Evolutionary conservation across 179 eudicot genomes (phyloP).

Genomic region (Spinacia oleracea): DNA sequence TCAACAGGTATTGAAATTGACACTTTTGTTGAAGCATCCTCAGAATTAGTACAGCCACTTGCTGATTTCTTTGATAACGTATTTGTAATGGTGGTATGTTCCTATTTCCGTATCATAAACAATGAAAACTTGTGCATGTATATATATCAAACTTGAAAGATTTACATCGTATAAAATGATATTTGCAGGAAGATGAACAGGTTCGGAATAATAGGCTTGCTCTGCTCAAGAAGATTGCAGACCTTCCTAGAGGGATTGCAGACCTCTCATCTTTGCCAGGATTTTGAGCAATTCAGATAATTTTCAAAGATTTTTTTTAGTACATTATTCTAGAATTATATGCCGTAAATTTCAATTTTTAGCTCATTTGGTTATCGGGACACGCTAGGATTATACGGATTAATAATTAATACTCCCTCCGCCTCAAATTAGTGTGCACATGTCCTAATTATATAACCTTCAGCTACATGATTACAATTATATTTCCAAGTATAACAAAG

Average conservation of each 20-base stretch:
- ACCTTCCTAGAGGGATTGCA: conserved; percentile 85
- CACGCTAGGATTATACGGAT: too few species aligned
- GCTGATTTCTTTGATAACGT: conserved; percentile 86
- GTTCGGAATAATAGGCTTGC: conserved; percentile 82
- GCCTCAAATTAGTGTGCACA: too few species aligned
- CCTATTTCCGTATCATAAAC: neutral
- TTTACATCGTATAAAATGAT: neutral
- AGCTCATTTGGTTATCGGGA: too few species aligned
- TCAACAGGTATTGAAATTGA: too few species aligned
- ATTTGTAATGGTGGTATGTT: conserved; percentile 98
- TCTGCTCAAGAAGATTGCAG: conserved; percentile 68
- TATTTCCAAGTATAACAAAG: too few species aligned
- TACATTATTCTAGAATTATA: too few species aligned
- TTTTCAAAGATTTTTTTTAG: neutral
- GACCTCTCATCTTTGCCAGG: conserved; percentile 96
- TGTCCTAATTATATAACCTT: too few species aligned
- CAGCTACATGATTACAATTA: too few species aligned
- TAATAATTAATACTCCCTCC: too few species aligned
- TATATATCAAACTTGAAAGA: neutral
- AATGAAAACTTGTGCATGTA: neutral
- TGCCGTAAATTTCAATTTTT: too few species aligned
- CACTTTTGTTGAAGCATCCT: conserved; percentile 46
- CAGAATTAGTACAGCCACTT: conserved; percentile 69
- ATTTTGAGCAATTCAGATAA: conserved; percentile 37
- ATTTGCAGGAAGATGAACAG: conserved; percentile 80